Base-by-base conservation (phyloP, 805 yeast genomes). In the Sugiyamaella americana region DNA sequence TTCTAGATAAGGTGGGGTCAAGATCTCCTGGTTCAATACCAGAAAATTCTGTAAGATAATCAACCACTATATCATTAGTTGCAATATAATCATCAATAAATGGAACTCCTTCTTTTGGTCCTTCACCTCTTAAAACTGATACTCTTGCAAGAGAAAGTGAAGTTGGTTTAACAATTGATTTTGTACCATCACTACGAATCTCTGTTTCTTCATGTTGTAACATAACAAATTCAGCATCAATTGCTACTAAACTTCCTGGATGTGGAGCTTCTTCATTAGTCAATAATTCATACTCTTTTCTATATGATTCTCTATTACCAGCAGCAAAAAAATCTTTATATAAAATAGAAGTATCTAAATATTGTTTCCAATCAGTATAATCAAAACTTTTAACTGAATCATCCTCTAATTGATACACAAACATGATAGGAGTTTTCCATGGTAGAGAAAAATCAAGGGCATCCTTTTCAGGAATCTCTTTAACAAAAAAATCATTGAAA, bases 1-100 rank as follows among this genome's bases (percentile, higher is more conserved):
- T 80, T 3, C 70, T 64, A 19, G 96, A 84, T 4, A 61, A 67
- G 3, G 61, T 59, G 1, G 91, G 85, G 60, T 87, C 87, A 51
- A 93, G 70, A 64, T 94, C 98, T 1, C 95, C 96, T 0, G 82
- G 83, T 55, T 85, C 87, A 44, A 93, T 89, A n/a, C 99, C 99
- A 10, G 96, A 87, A 57, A 76, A 93, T 10, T 80, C 79, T 0
- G 99, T 94, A 53, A 91, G 71, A 58, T 93, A 89, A 63, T 93
- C 95, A 45, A 82, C 78, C 44, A 93, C 82, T 1, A 53, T 54
- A 20, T 71, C 77, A 18, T 76, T 75, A 29, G 87, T 85, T 4
- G 80, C 80, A 54, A 93, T 85, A 60, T 89, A 87, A 61, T 93
- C 99, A 62, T 93, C 98, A 51, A 93, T 85, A 58, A 93, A 87